A percentile compares a stretch with the other conserved stretches of the same genome.
These are phyloP conservation scores for Dicorynia guianensis DNA, from an alignment of 306 rosid species.

Conservation along the genomic window DNA sequence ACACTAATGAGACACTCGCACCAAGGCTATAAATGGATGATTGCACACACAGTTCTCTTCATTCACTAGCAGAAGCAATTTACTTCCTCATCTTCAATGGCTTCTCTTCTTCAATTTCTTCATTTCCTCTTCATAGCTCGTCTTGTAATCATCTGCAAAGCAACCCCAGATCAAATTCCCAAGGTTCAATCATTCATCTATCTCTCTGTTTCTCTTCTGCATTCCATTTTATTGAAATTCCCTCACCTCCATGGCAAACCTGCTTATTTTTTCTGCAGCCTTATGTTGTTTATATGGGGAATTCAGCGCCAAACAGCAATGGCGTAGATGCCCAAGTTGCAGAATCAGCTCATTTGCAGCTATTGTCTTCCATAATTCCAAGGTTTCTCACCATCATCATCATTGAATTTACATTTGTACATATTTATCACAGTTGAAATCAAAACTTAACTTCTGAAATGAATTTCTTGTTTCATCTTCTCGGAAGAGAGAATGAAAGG, in stretches of 20 bases:
- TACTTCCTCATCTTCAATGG: constrained; percentile 56
- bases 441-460: constrained; percentile 2
- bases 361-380: constrained; percentile 54
- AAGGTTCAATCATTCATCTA: constrained; percentile 54
- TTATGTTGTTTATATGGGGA: constrained; percentile 91
- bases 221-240: background rate
- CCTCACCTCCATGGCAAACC: background rate
- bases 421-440: background rate
- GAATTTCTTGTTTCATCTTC: constrained; percentile 21
- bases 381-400: constrained; percentile 36
- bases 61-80: constrained; percentile 15
- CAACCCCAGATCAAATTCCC: constrained; percentile 58
- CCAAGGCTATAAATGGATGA: constrained; percentile 49
- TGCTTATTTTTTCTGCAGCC: constrained; percentile 52
- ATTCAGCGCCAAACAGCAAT: constrained; percentile 55
- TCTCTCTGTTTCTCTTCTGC: background rate
- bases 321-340: constrained; percentile 33
- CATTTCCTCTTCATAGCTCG: constrained; percentile 45
- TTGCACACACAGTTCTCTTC: constrained; percentile 28
- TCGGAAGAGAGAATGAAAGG: constrained; percentile 71
- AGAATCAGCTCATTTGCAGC: constrained; percentile 61
- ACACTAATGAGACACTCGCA: background rate
- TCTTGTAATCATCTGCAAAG: constrained; percentile 41
- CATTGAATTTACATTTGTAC: background rate
- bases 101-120: constrained; percentile 49